Evolutionary conservation across 1,139 yeast genomes (phyloP).

Genomic region (Yamadazyma trypodendri): DNA sequence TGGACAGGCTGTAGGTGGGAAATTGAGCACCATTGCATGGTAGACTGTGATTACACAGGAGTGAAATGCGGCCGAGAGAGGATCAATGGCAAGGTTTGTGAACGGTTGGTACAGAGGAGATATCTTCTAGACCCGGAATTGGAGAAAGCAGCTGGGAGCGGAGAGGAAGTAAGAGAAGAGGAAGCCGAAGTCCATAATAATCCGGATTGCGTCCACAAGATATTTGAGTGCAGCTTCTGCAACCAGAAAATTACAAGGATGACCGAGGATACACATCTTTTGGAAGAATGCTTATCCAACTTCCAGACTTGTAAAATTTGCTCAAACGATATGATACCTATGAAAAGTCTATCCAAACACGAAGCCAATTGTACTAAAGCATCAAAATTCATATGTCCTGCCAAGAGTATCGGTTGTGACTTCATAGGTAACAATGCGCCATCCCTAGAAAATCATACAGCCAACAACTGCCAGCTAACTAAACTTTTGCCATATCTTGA

Average conservation of each 20-base stretch:
- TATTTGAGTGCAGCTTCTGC: constrained; percentile 43
- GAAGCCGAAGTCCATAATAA: constrained; percentile 4
- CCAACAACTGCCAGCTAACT: constrained; percentile 34
- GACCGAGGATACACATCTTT: constrained; percentile 33
- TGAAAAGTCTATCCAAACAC: constrained; percentile 32
- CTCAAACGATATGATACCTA: constrained; percentile 40
- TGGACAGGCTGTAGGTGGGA: constrained; percentile 65
- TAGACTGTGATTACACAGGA: constrained; percentile 52
- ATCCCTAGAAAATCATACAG: constrained; percentile 38
- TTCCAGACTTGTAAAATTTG: constrained; percentile 40
- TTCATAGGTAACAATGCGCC: constrained; percentile 42
- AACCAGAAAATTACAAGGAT: constrained; percentile 28
- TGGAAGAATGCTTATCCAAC: constrained; percentile 41
- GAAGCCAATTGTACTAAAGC: constrained; percentile 34
- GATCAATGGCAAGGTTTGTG: constrained; percentile 10
- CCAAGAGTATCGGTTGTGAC: constrained; percentile 39
- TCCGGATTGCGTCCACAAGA: constrained; percentile 32
- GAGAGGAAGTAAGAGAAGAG: constrained; percentile 10
- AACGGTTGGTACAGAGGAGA: constrained; percentile 15
- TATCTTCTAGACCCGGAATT: constrained; percentile 7
- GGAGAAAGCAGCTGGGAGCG: no score
- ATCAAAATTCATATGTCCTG: constrained; percentile 39
- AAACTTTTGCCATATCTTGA: constrained; percentile 31
- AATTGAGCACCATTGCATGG: constrained; percentile 48
- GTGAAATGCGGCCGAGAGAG: constrained; percentile 42